Conservation (phyloP, 2,329 filamentous ascomycete species). For the Tolypocladium tundrense region DNA sequence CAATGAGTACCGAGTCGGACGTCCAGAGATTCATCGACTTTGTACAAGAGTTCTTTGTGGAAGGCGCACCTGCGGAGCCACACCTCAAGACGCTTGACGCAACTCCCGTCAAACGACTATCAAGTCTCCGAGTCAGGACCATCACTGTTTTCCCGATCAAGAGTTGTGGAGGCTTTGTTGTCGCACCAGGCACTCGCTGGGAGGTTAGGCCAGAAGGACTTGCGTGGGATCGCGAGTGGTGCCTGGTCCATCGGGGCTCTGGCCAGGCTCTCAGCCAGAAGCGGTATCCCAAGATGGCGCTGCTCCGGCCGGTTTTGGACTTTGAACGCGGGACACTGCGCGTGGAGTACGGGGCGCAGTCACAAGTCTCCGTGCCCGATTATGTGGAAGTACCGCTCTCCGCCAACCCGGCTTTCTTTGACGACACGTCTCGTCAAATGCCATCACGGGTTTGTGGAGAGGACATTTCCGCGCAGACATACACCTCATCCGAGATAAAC, state of each 20-base stretch:
- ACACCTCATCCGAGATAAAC: constrained; percentile 55
- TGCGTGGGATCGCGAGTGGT: constrained; percentile 96
- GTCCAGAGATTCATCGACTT: constrained; percentile 64
- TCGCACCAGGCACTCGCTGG: constrained; percentile 59
- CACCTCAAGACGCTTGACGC: background rate
- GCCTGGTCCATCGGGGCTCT: constrained; percentile 77
- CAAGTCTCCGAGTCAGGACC: constrained; percentile 38
- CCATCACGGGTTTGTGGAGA: constrained; percentile 77
- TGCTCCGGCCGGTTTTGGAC: constrained; percentile 67
- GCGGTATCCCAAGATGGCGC: constrained; percentile 74
- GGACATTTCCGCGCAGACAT: constrained; percentile 58
- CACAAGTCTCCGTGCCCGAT: background rate
- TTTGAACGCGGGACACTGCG: constrained; percentile 55
- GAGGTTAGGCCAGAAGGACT: constrained; percentile 72
- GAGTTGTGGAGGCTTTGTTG: constrained; percentile 71
- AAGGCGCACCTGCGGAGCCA: constrained; percentile 1
- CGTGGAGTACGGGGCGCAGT: constrained; percentile 39
- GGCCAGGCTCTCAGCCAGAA: constrained; percentile 83
- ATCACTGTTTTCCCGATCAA: constrained; percentile 86
- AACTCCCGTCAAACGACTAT: background rate
- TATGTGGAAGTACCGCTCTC: constrained; percentile 53
- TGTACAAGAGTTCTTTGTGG: constrained; percentile 55
- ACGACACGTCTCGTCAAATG: constrained; percentile 25
- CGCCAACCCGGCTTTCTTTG: constrained; percentile 50
- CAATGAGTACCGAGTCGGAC: constrained; percentile 75